Percentiles rank a stretch among this genome's conserved stretches.
These are phyloP conservation scores for Mariannaea sp. DNA, from an alignment of 2,329 filamentous ascomycete genomes.

Conservation along the genomic window DNA sequence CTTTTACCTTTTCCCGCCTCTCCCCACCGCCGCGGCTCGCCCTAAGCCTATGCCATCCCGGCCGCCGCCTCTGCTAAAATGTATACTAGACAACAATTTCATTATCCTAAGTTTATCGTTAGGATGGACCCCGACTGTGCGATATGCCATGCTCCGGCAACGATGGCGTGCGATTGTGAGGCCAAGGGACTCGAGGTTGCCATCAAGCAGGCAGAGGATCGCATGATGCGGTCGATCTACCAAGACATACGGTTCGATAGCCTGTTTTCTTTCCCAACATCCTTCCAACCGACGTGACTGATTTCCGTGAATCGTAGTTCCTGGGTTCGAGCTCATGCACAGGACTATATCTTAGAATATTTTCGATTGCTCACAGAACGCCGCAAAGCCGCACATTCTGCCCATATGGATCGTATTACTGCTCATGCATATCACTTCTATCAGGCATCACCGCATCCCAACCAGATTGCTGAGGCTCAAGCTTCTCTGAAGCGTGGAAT, in stretches of 20 bases:
- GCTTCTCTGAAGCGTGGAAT: slow-evolving; percentile 72
- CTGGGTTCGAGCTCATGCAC: slow-evolving; percentile 69
- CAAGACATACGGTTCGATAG: slow-evolving; percentile 64
- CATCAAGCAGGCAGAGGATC: slow-evolving; percentile 65
- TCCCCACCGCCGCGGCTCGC: slow-evolving; percentile 17
- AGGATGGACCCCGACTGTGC: slow-evolving; percentile 74
- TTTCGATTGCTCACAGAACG: slow-evolving; percentile 65
- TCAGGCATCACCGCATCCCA: slow-evolving; percentile 61
- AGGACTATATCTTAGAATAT: slow-evolving; percentile 71
- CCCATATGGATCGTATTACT: slow-evolving; percentile 60
- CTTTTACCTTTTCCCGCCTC: slow-evolving; percentile 8
- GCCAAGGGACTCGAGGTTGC: slow-evolving; percentile 67
- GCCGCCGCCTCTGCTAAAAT: slow-evolving; percentile 50
- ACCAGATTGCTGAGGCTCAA: slow-evolving; percentile 68
- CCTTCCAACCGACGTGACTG: slow-evolving; percentile 18
- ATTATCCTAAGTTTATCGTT: slow-evolving; percentile 54
- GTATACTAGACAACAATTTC: slow-evolving; percentile 55
- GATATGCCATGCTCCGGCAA: slow-evolving; percentile 66
- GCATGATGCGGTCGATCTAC: slow-evolving; percentile 67
- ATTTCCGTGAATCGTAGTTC: slow-evolving; percentile 46
- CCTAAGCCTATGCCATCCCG: slow-evolving; percentile 25
- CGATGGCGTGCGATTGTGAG: slow-evolving; percentile 66
- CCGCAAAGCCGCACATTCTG: slow-evolving; percentile 61
- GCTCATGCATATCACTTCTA: slow-evolving; percentile 63
- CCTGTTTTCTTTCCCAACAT: slow-evolving; percentile 2